Base-by-base conservation (phyloP, 768 basidiomycete species). In the Tricholomella constricta region DNA sequence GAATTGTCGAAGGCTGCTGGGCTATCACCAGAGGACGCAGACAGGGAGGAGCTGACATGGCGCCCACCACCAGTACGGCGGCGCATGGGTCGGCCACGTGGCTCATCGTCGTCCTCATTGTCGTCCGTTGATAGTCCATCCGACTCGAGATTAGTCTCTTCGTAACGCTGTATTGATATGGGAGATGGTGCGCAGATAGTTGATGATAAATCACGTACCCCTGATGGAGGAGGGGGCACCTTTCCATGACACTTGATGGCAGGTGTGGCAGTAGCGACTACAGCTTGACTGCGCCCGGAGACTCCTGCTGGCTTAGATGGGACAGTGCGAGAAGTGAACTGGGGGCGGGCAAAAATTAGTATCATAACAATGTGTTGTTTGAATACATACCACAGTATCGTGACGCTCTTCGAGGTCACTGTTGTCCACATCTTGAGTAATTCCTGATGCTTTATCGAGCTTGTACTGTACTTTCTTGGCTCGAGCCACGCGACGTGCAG, bases 381-480 rank as follows among this genome's bases (percentile, higher is more conserved):
- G 29, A 31, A 4, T 3, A 49, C 48, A 23, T 17, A 49, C 48
- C 17, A 32, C 4, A 6, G 37, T 49, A 15, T 49, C 48, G 11
- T 9, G 26, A 9, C 20, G 22, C 6, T 42, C 40, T 29, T 51
- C 31, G 19, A 51, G 49, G 19, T 44, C 41, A 17, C 41, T 36
- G n/a, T 31, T n/a, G 26, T 51, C 23, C n/a, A 15, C 4, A 12
- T 51, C 41, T 14, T 51, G 49, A 32, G 41, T 51, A 22, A 51
- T 51, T 11, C 49, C 49, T 32, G 49, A 27, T n/a, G 49, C 49
- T 22, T 51, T 51, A 14, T 42, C 49, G 14, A 34, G 40, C 17
- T 35, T 32, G 41, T 42, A 4, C 20, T 51, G 40, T 7, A 15
- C 20, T 22, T 51, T 51, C 32, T 23, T 51, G 3, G 5, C 29